phyloP scores from a whole-genome alignment of 108 stramenopile genomes.

The Seminavis robusta region DNA sequence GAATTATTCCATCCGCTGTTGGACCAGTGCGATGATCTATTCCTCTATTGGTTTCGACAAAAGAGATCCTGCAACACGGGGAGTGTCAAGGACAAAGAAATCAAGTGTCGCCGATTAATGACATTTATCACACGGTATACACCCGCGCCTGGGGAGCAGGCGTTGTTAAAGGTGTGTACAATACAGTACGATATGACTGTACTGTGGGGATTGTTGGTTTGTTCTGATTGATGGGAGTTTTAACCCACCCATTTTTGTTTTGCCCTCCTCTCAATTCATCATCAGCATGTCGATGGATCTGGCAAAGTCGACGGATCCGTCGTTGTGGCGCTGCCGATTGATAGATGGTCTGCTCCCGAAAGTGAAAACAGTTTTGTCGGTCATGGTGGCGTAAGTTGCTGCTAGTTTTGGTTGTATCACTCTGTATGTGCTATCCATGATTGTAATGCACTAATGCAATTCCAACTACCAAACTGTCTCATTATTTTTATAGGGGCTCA shows the following conservation, averaged over 20 bases:
- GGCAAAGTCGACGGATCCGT: conserved; percentile 86
- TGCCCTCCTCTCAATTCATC: neutral
- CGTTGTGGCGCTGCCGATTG: conserved; percentile 83
- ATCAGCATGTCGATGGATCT: conserved; percentile 83
- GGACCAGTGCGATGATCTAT: conserved; percentile 67
- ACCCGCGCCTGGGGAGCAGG: conserved; percentile 81
- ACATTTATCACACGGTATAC: conserved; percentile 90
- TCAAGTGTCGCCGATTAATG: conserved; percentile 66
- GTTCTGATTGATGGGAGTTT: neutral
- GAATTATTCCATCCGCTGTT: conserved; percentile 58
- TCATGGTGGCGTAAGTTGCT: conserved; percentile 78
- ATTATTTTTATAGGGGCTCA: no score
- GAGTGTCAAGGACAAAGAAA: conserved; percentile 7
- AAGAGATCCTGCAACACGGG: conserved; percentile 72
- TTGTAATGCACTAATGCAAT: no score
- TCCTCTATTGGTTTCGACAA: conserved; percentile 78
- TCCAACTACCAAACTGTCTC: no score
- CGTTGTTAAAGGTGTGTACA: conserved; percentile 56
- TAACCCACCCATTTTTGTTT: neutral
- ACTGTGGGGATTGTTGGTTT: neutral
- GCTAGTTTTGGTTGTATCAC: no score
- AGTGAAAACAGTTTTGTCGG: conserved; percentile 72
- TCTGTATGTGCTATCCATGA: no score
- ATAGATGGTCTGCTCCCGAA: conserved; percentile 72
- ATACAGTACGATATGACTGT: neutral